phyloP scores from a whole-genome alignment of 495 filamentous ascomycete species.

The Staphylotrichum longicolle region DNA sequence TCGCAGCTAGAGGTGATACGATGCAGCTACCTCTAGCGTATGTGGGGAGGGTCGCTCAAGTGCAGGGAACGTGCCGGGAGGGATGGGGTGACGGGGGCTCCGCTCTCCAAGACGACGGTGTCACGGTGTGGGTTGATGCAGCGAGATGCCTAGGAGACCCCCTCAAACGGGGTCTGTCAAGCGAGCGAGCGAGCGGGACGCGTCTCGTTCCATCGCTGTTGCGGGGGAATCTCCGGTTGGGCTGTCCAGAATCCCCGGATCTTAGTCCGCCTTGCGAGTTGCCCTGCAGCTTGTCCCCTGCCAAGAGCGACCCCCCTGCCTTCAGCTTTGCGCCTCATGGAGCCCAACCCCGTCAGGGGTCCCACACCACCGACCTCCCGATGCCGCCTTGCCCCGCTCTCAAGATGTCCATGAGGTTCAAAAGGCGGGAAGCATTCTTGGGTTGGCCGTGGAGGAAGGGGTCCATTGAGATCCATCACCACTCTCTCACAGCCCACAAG shows the following conservation, averaged over 20 bases:
- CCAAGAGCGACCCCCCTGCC: slow-evolving; percentile 17
- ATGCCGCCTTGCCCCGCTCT: slow-evolving; percentile 1
- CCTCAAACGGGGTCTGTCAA: not conserved
- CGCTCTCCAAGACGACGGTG: too few species aligned
- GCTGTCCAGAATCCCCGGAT: too few species aligned
- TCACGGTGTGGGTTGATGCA: too few species aligned
- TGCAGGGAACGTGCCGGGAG: not conserved
- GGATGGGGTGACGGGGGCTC: too few species aligned
- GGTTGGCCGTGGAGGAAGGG: too few species aligned
- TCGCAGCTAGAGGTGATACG: not conserved
- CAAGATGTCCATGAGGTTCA: not conserved
- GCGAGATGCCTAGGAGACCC: too few species aligned
- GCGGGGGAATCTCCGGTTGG: too few species aligned
- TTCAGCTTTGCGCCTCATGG: slow-evolving; percentile 23
- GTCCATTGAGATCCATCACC: too few species aligned
- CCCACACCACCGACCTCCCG: not conserved
- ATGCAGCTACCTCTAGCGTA: not conserved
- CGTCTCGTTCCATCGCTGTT: not conserved
- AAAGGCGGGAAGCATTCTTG: not conserved
- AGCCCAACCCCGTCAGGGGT: slow-evolving; percentile 6
- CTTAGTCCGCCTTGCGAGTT: slow-evolving; percentile 20
- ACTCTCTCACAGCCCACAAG: not conserved
- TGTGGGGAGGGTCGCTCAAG: not conserved
- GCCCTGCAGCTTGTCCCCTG: slow-evolving; percentile 1
- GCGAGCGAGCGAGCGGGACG: not conserved